Conservation (phyloP, 495 filamentous ascomycete genomes). For the Penicillium malachiteum region DNA sequence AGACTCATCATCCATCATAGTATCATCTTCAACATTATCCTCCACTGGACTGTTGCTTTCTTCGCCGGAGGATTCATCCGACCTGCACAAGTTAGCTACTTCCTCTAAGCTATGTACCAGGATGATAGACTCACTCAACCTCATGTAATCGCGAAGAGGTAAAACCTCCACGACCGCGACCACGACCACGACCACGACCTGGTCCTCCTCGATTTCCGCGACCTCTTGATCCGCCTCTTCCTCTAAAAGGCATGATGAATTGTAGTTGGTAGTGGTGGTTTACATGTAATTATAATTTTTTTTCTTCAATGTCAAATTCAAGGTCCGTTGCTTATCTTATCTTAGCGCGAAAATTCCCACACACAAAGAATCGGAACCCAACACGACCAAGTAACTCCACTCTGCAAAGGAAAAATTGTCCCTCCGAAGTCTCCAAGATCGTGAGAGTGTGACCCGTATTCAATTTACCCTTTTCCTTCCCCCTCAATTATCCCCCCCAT, state of each 20-base stretch:
- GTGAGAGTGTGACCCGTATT: conserved; percentile 2
- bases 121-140: conserved; percentile 30
- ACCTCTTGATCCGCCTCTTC: conserved; percentile 21
- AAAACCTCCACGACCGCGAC: conserved; percentile 31
- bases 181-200: conserved; percentile 27
- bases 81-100: conserved; percentile 19
- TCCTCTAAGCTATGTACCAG: neutral
- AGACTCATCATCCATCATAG: conserved; percentile 31
- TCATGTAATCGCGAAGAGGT: conserved; percentile 42
- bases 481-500: conserved; percentile 30
- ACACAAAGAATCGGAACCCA: conserved; percentile 47
- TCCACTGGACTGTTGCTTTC: conserved; percentile 21
- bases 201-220: conserved; percentile 24
- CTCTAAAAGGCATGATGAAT: conserved; percentile 23
- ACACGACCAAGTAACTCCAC: conserved; percentile 22
- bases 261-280: conserved; percentile 1
- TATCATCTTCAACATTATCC: conserved; percentile 27
- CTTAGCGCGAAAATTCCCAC: conserved; percentile 55
- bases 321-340: conserved; percentile 46
- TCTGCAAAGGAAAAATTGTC: conserved; percentile 31
- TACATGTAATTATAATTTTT: conserved; percentile 11
- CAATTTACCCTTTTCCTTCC: conserved; percentile 15
- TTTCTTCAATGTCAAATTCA: neutral
- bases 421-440: conserved; percentile 23
- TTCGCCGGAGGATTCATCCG: conserved; percentile 33